Evolutionary conservation across 257 asterid genomes (phyloP).

Genomic region (Eucommia ulmoides): DNA sequence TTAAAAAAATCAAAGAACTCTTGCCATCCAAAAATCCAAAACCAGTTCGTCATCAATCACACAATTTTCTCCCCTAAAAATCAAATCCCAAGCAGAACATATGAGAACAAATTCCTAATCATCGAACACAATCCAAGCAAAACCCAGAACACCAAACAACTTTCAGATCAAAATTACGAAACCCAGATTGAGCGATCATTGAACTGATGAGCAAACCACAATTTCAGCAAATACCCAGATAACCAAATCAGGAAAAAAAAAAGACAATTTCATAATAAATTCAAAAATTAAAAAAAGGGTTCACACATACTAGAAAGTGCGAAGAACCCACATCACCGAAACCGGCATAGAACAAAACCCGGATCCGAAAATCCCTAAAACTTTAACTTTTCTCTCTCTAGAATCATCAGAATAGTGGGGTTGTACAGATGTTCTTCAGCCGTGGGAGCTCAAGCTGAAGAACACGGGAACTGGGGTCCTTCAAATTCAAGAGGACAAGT

Average conservation of each 20-base stretch:
- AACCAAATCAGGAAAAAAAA: not conserved
- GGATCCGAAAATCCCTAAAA: conserved; percentile 4
- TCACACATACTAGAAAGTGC: not conserved
- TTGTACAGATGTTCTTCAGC: not conserved
- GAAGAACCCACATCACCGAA: not conserved
- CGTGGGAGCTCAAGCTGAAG: conserved; percentile 6
- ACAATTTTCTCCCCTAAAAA: not conserved
- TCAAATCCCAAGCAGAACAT: not conserved
- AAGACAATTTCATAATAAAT: not conserved
- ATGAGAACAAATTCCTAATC: not conserved
- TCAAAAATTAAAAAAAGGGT: not conserved
- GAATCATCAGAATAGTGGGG: not conserved
- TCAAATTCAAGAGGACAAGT: conserved; percentile 6
- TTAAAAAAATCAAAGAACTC: conserved; percentile 2
- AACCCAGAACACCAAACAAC: not conserved
- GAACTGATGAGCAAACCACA: not conserved
- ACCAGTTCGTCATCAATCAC: not conserved
- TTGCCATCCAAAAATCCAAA: conserved; percentile 4
- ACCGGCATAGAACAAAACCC: conserved; percentile 2
- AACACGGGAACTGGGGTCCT: conserved; percentile 43
- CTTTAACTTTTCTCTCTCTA: conserved; percentile 10
- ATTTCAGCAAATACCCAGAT: not conserved
- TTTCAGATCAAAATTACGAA: not conserved
- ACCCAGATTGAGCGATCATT: not conserved
- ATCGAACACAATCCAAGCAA: not conserved